These are phyloP conservation scores for Cicer cuneatum DNA, from an alignment of 306 rosid genomes.

Conservation along the genomic window DNA sequence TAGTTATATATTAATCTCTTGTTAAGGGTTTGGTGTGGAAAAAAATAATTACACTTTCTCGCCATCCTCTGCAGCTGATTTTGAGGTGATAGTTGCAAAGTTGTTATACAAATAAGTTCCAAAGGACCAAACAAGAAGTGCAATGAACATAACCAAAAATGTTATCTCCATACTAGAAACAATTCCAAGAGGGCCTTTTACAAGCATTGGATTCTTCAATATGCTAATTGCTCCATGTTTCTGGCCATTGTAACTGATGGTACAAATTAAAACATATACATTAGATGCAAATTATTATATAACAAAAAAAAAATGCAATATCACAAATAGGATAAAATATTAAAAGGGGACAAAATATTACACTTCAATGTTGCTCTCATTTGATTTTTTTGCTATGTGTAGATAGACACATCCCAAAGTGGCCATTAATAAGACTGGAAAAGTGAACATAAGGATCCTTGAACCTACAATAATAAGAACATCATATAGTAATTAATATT, in stretches of 20 bases:
- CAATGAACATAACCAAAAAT: conserved; percentile 70
- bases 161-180: conserved; percentile 65
- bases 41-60: conserved; percentile 54
- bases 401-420: conserved; percentile 65
- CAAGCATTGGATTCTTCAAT: conserved; percentile 63
- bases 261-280: neutral
- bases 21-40: neutral
- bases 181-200: conserved; percentile 87
- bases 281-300: neutral
- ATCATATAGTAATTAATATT: neutral
- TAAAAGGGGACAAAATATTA: neutral
- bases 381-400: conserved; percentile 53
- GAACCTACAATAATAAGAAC: conserved; percentile 48
- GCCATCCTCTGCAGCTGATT: conserved; percentile 48
- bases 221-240: neutral
- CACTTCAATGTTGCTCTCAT: conserved; percentile 40
- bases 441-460: conserved; percentile 53
- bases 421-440: conserved; percentile 69
- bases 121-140: conserved; percentile 62
- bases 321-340: neutral
- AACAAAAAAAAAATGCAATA: neutral
- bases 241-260: neutral
- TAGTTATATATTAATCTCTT: neutral
- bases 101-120: conserved; percentile 44
- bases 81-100: conserved; percentile 46